Percentiles rank a stretch among this genome's conserved stretches.
phyloP scores from a whole-genome alignment of 108 stramenopile species.

The Chaetoceros tenuissimus region DNA sequence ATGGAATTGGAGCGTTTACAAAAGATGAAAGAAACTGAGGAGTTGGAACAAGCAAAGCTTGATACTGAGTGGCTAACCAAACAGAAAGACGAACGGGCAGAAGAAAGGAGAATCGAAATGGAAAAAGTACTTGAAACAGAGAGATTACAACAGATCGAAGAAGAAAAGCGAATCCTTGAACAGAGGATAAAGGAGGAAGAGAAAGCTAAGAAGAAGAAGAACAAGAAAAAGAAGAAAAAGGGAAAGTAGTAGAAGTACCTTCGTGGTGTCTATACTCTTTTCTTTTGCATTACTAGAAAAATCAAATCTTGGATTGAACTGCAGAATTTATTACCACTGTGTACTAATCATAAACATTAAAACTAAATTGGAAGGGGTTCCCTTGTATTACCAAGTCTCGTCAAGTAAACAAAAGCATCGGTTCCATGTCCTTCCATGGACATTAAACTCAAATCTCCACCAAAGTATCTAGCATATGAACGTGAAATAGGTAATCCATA shows the following conservation, averaged over 20 bases:
- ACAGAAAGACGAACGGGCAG: slow-evolving; percentile 3
- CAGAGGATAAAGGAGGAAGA: background rate
- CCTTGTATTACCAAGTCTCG: slow-evolving; percentile 68
- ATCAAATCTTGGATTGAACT: too few species aligned
- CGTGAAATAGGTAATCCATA: slow-evolving; percentile 90
- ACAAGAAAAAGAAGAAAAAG: background rate
- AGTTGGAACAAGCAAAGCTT: background rate
- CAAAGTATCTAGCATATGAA: slow-evolving; percentile 83
- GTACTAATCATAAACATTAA: too few species aligned
- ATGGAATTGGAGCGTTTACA: background rate
- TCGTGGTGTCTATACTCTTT: too few species aligned
- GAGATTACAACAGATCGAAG: background rate
- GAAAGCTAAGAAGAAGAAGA: background rate
- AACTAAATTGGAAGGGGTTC: slow-evolving; percentile 84
- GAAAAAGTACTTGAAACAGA: background rate
- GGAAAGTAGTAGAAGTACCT: too few species aligned
- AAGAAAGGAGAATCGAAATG: background rate
- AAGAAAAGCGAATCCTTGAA: slow-evolving; percentile 1
- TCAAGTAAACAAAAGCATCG: slow-evolving; percentile 95
- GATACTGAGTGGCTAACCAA: background rate
- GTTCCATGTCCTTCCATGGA: slow-evolving; percentile 98
- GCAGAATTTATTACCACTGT: too few species aligned
- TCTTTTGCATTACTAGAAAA: too few species aligned
- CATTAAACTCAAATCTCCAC: slow-evolving; percentile 85
- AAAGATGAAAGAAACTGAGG: slow-evolving; percentile 1